These are phyloP conservation scores for Calonectria pseudoturangicola DNA, from an alignment of 2,329 filamentous ascomycete genomes.

Conservation along the genomic window DNA sequence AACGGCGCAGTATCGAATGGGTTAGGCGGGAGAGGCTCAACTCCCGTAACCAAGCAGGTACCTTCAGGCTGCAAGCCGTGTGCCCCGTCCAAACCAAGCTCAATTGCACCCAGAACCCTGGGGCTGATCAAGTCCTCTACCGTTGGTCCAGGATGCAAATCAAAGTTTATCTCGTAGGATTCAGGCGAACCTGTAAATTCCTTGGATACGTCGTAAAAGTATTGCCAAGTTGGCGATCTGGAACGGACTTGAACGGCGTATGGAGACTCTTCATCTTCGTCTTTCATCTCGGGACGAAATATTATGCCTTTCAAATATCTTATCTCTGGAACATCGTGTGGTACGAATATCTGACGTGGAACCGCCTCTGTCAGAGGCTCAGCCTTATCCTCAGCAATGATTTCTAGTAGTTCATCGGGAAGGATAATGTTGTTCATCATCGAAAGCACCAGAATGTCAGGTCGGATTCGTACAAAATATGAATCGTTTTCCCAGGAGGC, in stretches of 20 bases:
- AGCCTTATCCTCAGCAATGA: slow-evolving; percentile 32
- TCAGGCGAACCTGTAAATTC: slow-evolving; percentile 37
- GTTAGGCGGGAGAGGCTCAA: slow-evolving; percentile 53
- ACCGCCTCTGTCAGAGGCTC: slow-evolving; percentile 43
- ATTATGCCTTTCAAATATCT: slow-evolving; percentile 53
- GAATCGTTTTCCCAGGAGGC: slow-evolving; percentile 55
- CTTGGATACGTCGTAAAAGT: slow-evolving; percentile 45
- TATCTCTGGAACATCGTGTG: slow-evolving; percentile 43
- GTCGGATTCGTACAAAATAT: slow-evolving; percentile 53
- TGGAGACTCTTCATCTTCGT: slow-evolving; percentile 15
- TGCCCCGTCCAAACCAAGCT: slow-evolving; percentile 45
- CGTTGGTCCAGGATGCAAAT: slow-evolving; percentile 46
- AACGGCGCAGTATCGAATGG: slow-evolving; percentile 54
- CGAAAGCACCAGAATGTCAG: slow-evolving; percentile 50
- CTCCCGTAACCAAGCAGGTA: slow-evolving; percentile 50
- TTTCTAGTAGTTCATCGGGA: slow-evolving; percentile 48
- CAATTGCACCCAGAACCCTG: slow-evolving; percentile 50
- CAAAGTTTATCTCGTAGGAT: slow-evolving; percentile 55
- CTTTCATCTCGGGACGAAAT: slow-evolving; percentile 49
- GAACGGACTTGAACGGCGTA: slow-evolving; percentile 47
- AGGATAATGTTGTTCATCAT: slow-evolving; percentile 55
- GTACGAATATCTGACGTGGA: slow-evolving; percentile 52
- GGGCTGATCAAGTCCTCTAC: slow-evolving; percentile 45
- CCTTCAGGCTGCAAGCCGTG: slow-evolving; percentile 36
- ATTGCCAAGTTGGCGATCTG: slow-evolving; percentile 55